Base-by-base conservation (phyloP, 345 rosid species). In the Hibiscus tridactylites region DNA sequence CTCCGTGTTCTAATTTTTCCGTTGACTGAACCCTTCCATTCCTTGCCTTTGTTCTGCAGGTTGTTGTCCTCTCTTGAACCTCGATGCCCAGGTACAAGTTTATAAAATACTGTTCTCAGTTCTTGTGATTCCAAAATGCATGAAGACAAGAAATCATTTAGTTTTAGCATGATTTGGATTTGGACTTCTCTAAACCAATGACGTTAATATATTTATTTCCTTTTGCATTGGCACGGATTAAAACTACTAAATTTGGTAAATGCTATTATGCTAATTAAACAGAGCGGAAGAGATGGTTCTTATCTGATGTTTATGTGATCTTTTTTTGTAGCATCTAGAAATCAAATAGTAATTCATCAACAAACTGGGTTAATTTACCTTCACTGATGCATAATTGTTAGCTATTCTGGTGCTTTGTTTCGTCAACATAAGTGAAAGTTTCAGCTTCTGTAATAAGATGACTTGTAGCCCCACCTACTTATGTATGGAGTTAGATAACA, bases 41-140 rank as follows among this genome's bases (percentile, higher is more conserved):
- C 62, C 35, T 28, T 26, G 62, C 29, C 9, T 59, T 26, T 17
- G 9, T 31, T 61, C 24, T 80, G 75, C 84, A 95, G 99, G 90
- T 73, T 93, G 80, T 90, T 91, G 16, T 82, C 83, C 59, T 87
- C 87, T 73, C 97, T 94, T 58, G 95, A 88, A 80, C 98, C 98
- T 11, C 86, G 85, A 60, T 94, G 97, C 63, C 94, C 97, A 77
- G 98, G 98, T 94, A 76, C 77, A 78, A 65, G 24, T 68, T 77
- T 73, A 31, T 52, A 13, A 26, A 46, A 28, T 29, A 49, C 9
- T 33, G 12, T 28, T 50, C 56, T 15, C 56, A 4, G 15, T 16
- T 4, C 56, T 42, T 68, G 37, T 50, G 9, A 44, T 44, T 44
- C 28, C 11, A 44, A 44, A 44, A 44, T 44, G 47, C 12, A 44